Evolutionary conservation across 805 yeast species (phyloP).

Genomic region (Nakazawaea sp.): DNA sequence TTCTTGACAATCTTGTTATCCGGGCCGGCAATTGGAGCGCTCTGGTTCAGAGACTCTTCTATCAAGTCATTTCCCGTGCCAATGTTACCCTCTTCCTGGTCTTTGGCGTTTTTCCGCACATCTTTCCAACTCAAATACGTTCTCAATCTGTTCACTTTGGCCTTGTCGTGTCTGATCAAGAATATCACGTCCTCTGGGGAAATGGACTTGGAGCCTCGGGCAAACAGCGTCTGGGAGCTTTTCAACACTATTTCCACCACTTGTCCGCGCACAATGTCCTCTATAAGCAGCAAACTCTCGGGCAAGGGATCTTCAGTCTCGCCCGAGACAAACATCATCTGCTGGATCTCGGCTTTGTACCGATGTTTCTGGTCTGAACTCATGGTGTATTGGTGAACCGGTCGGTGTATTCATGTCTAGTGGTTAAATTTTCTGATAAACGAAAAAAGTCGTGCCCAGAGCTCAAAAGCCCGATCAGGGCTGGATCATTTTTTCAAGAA

Average conservation of each 20-base stretch:
- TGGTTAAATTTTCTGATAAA: no score
- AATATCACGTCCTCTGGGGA: slow-evolving; percentile 92
- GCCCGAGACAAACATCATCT: slow-evolving; percentile 98
- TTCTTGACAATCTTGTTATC: slow-evolving; percentile 44
- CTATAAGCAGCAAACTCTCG: slow-evolving; percentile 87
- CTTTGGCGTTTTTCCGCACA: slow-evolving; percentile 73
- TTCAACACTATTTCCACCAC: slow-evolving; percentile 79
- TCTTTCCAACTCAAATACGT: slow-evolving; percentile 97
- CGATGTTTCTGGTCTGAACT: slow-evolving; percentile 40
- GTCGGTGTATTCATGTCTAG: no score
- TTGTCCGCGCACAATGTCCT: slow-evolving; percentile 92
- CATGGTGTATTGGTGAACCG: no score
- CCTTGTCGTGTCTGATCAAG: slow-evolving; percentile 85
- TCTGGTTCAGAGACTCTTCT: slow-evolving; percentile 27
- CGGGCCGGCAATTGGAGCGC: slow-evolving; percentile 32
- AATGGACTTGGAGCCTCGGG: slow-evolving; percentile 77
- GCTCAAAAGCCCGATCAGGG: no score
- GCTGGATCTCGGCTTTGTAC: slow-evolving; percentile 90
- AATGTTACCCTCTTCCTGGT: slow-evolving; percentile 46
- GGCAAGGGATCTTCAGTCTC: slow-evolving; percentile 92
- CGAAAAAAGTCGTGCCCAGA: no score
- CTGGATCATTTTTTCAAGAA: no score
- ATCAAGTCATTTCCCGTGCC: slow-evolving; percentile 26
- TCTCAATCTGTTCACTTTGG: slow-evolving; percentile 85
- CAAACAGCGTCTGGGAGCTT: slow-evolving; percentile 69